Base-by-base conservation (phyloP, 2,329 filamentous ascomycete species). In the Diplodia corticola region DNA sequence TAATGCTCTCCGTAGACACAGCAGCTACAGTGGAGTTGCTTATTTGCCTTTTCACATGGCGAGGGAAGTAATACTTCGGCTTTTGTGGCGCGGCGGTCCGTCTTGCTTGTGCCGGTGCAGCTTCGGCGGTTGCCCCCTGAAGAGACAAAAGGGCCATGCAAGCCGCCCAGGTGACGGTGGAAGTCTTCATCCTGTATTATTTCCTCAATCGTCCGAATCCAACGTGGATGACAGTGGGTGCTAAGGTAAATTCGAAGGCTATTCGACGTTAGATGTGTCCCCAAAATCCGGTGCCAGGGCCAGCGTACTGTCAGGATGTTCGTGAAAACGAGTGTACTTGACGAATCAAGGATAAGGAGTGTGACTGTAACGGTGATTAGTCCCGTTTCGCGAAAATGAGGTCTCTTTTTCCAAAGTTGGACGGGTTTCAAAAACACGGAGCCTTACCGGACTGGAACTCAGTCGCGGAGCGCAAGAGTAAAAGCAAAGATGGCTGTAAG, bases 321-420 rank as follows among this genome's bases (percentile, higher is more conserved):
- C 28, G 71, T 76, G 46, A 46, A 83, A 83, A 82, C 80, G 81
- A 83, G 79, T 83, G 81, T 80, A 81, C 75, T 81, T 82, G 81
- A 82, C 80, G 73, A 78, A 71, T 77, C 76, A 78, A 78, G 70
- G 67, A 54, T 61, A 67, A 77, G 78, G 77, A 78, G 71, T 77
- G 77, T 73, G 76, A 22, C 46, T 49, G 49, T 7, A 17, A 22
- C 9, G 24, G 17, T 49, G 28, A n/a, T 20, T 20, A 65, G 26
- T 15, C 35, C 44, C 5, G n/a, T 35, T 22, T 46, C 7, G 37
- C 35, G 35, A n/a, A n/a, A 13, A 17, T 4, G 26, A 26, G 46
- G 30, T 33, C 30, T 12, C n/a, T 12, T 9, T 30, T 24, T 9
- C 22, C 24, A 9, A 2, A 46, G 33, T 15, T 28, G 9, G 26